Evolutionary conservation across 2,329 filamentous ascomycete genomes (phyloP).

Genomic region (Aureobasidium mangrovei): DNA sequence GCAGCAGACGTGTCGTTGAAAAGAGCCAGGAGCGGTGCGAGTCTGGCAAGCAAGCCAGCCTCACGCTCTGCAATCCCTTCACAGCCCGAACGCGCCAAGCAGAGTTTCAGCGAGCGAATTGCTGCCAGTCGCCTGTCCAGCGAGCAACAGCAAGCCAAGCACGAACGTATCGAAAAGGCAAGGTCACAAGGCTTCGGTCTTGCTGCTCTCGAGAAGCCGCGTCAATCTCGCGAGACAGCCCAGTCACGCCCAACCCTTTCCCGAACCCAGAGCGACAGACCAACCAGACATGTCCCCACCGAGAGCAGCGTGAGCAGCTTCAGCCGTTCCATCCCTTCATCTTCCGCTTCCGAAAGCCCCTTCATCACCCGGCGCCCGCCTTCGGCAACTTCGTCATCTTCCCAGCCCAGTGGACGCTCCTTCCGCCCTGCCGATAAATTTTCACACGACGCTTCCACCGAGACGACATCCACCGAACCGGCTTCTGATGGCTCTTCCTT

Average conservation of each 20-base stretch:
- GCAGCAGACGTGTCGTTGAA: slow-evolving; percentile 79
- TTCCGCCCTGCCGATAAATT: not conserved
- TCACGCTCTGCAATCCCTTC: not conserved
- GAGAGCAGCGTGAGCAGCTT: slow-evolving; percentile 1
- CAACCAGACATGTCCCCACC: not conserved
- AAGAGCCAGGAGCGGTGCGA: slow-evolving; percentile 43
- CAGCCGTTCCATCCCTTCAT: not conserved
- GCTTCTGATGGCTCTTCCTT: slow-evolving; percentile 47
- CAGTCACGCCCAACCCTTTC: not conserved
- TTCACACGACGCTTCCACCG: not conserved
- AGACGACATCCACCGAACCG: slow-evolving; percentile 11
- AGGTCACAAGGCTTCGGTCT: slow-evolving; percentile 29
- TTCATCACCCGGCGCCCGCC: not conserved
- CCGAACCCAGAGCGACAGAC: not conserved
- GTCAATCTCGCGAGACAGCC: not conserved
- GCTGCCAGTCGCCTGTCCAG: slow-evolving; percentile 51
- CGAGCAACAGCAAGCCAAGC: slow-evolving; percentile 36
- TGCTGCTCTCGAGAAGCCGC: not conserved
- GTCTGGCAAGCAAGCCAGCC: slow-evolving; percentile 15
- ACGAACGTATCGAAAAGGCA: slow-evolving; percentile 34
- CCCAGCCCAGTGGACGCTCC: not conserved
- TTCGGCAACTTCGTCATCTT: not conserved
- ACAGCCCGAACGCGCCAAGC: slow-evolving; percentile 27
- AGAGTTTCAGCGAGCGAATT: slow-evolving; percentile 78
- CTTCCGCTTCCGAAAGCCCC: not conserved